Base-by-base conservation (phyloP, 805 yeast species). In the Metschnikowia hibisci region DNA sequence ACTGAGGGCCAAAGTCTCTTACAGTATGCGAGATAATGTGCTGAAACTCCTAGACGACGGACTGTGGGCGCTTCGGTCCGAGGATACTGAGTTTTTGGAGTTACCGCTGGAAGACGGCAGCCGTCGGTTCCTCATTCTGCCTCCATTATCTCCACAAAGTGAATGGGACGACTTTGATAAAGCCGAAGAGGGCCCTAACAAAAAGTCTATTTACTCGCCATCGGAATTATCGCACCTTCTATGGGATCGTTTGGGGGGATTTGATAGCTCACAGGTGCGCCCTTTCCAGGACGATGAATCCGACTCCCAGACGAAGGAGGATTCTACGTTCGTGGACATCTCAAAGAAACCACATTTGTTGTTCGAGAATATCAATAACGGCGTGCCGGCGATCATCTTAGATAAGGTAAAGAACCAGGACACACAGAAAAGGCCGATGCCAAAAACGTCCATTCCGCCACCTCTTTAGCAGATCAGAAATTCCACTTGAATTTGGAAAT, bases 131-230 rank as follows among this genome's bases (percentile, higher is more conserved):
- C 63, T 70, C 35, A 70, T 70, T n/a, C 67, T 70, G 38, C 76
- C 76, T 3, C 76, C 76, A 6, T 49, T 65, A 7, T 68, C 73
- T 8, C 76, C 76, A 0, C 74, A 69, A 3, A 52, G 67, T 0
- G 76, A 64, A 34, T 70, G 76, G 76, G 62, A 68, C 45, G 66
- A 67, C 41, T 70, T 67, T 66, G 62, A 61, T 39, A 65, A 57
- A 38, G 64, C 55, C 0, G 76, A 70, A 46, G 74, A 69, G 10
- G 71, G 71, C 0, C 76, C 76, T 8, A 62, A 63, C 41, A 52
- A 55, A 25, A 57, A 61, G 38, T 43, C 73, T 0, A 56, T 70
- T 4, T 60, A 59, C 41, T 61, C 71, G 13, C 69, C 72, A 0
- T 57, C 58, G 28, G 74, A 71, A 29, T 52, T 71, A n/a, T 62